phyloP scores from a whole-genome alignment of 257 asterid species.

The Solanum neorickii region DNA sequence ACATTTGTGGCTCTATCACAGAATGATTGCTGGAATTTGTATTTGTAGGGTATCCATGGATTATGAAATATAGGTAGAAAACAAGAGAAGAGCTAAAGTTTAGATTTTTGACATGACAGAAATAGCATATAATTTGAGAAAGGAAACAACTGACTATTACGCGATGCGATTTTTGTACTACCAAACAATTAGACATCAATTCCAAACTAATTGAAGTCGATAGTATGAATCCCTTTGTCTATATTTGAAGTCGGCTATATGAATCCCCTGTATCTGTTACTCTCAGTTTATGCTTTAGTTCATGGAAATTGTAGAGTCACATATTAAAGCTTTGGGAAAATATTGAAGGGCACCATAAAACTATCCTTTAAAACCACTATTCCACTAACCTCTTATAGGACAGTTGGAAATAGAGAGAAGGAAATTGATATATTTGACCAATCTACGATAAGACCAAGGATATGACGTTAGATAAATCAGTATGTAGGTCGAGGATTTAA shows the following conservation, averaged over 20 bases:
- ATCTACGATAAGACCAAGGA: neutral
- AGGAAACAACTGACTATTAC: neutral
- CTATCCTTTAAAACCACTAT: neutral
- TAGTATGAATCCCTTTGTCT: neutral
- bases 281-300: neutral
- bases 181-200: neutral
- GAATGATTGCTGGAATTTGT: neutral
- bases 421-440: neutral
- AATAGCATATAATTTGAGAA: neutral
- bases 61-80: neutral
- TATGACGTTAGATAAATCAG: too few species aligned
- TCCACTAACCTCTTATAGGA: neutral
- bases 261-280: neutral
- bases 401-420: neutral
- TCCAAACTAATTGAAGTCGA: neutral
- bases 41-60: neutral
- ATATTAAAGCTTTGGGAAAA: neutral
- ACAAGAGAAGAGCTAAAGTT: neutral
- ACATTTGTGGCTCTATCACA: neutral
- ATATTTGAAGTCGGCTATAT: neutral
- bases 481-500: neutral
- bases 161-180: neutral
- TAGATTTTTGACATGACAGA: neutral
- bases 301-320: neutral
- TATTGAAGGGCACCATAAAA: neutral